Conservation (phyloP, 2,329 filamentous ascomycete genomes). For the Harringtonia lauricola region DNA sequence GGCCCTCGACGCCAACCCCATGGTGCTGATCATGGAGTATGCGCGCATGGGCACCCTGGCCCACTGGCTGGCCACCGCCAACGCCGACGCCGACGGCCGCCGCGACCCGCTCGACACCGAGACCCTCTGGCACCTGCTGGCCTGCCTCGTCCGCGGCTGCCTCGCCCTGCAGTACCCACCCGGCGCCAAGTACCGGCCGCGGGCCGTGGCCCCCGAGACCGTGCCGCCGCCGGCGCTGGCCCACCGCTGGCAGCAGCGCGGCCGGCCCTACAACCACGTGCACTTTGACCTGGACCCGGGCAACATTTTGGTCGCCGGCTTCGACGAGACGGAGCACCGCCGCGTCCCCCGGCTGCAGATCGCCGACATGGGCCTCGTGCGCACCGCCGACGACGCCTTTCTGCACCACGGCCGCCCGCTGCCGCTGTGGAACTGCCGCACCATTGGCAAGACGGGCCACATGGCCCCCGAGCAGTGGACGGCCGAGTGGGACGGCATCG, state of each 20-base stretch:
- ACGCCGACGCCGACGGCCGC: too few relatives aligned
- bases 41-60: conserved; percentile 3
- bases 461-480: conserved; percentile 11
- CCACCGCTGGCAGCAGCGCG: not conserved
- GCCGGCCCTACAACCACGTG: conserved; percentile 7
- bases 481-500: conserved; percentile 8
- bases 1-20: not conserved
- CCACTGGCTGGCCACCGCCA: conserved; percentile 5
- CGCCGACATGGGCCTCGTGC: conserved; percentile 8
- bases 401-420: not conserved
- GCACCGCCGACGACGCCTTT: not conserved
- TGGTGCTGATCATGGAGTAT: conserved; percentile 9
- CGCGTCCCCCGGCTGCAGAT: conserved; percentile 6
- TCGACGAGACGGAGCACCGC: not conserved
- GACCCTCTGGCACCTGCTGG: conserved; percentile 10
- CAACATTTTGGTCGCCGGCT: conserved; percentile 10
- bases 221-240: not conserved
- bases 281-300: conserved; percentile 13
- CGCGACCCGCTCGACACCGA: conserved; percentile 2
- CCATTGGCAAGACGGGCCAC: conserved; percentile 4
- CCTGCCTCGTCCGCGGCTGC: conserved; percentile 11
- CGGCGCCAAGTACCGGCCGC: not conserved
- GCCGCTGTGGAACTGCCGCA: conserved; percentile 2
- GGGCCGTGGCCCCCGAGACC: not conserved
- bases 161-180: conserved; percentile 11